Percentiles rank a stretch among this genome's conserved stretches.
phyloP scores from a whole-genome alignment of 495 filamentous ascomycete species.

The Talaromyces nanjingensis region DNA sequence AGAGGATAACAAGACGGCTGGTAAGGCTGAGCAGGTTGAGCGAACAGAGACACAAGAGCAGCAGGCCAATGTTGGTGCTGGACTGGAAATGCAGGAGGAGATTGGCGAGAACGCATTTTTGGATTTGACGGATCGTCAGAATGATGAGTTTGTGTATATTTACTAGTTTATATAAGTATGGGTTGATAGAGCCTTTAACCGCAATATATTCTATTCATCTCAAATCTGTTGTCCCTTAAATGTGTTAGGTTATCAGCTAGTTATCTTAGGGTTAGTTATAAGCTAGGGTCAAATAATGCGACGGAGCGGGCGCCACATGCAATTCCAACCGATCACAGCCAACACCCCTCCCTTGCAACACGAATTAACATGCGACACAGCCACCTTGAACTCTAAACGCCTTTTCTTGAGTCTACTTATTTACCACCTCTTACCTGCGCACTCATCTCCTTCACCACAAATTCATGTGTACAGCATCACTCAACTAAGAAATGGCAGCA shows the following conservation, averaged over 20 bases:
- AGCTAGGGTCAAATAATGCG: neutral
- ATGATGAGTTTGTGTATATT: constrained; percentile 64
- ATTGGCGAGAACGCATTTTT: constrained; percentile 37
- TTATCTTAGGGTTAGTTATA: neutral
- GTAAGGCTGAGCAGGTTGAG: constrained; percentile 12
- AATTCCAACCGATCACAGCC: neutral
- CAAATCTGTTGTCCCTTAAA: no score
- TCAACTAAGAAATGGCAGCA: neutral
- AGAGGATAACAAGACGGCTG: constrained; percentile 14
- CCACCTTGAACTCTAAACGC: neutral
- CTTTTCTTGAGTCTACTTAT: neutral
- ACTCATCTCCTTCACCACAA: neutral
- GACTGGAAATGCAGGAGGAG: constrained; percentile 8
- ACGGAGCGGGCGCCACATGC: neutral
- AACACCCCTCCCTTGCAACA: neutral
- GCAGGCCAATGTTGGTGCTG: constrained; percentile 7
- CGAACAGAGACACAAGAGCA: neutral
- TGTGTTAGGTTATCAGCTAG: no score
- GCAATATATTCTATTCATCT: neutral
- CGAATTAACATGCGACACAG: neutral
- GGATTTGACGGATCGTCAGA: constrained; percentile 56
- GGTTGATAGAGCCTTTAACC: neutral
- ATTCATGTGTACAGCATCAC: neutral
- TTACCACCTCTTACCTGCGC: neutral
- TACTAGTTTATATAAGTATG: constrained; percentile 29